A percentile compares a stretch with the other conserved stretches of the same genome.
phyloP scores from a whole-genome alignment of 805 yeast species.

The Candida chilensis region DNA sequence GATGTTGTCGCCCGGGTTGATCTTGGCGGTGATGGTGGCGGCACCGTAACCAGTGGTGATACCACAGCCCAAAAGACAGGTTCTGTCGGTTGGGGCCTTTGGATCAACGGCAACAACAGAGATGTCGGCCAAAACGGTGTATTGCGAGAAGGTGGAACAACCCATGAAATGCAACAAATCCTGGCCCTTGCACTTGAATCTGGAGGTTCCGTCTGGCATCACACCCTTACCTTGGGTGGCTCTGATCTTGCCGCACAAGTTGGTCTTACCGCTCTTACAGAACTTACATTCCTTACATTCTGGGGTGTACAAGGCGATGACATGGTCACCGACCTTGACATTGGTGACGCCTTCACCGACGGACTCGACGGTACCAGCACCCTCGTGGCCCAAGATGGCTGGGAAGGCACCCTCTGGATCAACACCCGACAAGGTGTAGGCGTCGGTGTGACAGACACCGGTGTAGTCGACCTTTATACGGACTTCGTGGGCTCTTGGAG shows the following conservation, averaged over 20 bases:
- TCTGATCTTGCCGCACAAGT: conserved; percentile 90
- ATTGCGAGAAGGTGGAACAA: conserved; percentile 92
- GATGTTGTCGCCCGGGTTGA: conserved; percentile 84
- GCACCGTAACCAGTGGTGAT: conserved; percentile 98
- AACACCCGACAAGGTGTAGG: conserved; percentile 86
- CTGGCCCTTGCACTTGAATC: conserved; percentile 85
- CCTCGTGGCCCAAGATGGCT: conserved; percentile 91
- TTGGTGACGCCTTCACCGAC: conserved; percentile 90
- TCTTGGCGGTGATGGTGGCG: conserved; percentile 87
- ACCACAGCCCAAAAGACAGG: conserved; percentile 96
- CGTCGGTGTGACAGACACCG: conserved; percentile 98
- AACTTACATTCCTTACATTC: conserved; percentile 94
- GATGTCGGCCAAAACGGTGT: conserved; percentile 96
- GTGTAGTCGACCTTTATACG: conserved; percentile 81
- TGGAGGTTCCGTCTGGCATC: conserved; percentile 96
- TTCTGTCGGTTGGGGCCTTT: conserved; percentile 74
- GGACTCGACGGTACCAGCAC: conserved; percentile 94
- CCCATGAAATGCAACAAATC: conserved; percentile 93
- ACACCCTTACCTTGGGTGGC: conserved; percentile 98
- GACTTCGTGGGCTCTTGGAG: conserved; percentile 97
- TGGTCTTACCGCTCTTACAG: conserved; percentile 92
- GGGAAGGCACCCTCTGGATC: conserved; percentile 98
- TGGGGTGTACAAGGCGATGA: conserved; percentile 90
- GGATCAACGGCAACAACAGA: conserved; percentile 89
- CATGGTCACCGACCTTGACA: conserved; percentile 91